Percentiles rank a stretch among this genome's conserved stretches.
Conservation (phyloP, 352 stramenopile genomes). For the Phytophthora syringae region DNA sequence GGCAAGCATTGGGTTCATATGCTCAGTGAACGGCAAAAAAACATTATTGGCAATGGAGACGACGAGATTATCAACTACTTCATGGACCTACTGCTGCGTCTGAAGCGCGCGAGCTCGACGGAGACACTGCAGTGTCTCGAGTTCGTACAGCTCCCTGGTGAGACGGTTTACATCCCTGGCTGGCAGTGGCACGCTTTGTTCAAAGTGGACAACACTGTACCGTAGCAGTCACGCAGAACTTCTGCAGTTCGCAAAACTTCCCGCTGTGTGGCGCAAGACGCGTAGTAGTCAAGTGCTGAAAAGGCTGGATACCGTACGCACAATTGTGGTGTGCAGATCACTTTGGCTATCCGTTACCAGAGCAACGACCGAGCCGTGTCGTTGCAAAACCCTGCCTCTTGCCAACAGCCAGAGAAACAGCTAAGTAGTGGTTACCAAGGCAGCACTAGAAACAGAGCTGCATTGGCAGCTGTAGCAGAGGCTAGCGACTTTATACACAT, state of each 20-base stretch:
- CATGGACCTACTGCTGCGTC: slow-evolving; percentile 91
- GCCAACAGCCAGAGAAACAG: too few relatives aligned
- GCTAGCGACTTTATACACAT: too few relatives aligned
- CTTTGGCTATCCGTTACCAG: too few relatives aligned
- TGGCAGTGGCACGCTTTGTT: slow-evolving; percentile 95
- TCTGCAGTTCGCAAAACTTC: slow-evolving; percentile 92
- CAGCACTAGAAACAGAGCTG: too few relatives aligned
- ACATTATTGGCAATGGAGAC: slow-evolving; percentile 88
- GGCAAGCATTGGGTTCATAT: slow-evolving; percentile 96
- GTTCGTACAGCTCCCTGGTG: slow-evolving; percentile 89
- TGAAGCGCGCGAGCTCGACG: slow-evolving; percentile 78
- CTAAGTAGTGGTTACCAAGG: too few relatives aligned
- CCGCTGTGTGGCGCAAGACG: slow-evolving; percentile 87
- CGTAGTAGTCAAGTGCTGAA: slow-evolving; percentile 91
- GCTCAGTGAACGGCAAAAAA: slow-evolving; percentile 80
- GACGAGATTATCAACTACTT: slow-evolving; percentile 94
- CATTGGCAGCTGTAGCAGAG: too few relatives aligned
- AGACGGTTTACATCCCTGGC: slow-evolving; percentile 93
- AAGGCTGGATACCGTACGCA: slow-evolving; percentile 82
- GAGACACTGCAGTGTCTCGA: slow-evolving; percentile 81
- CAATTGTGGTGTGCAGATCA: too few relatives aligned
- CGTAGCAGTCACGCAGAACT: slow-evolving; percentile 96
- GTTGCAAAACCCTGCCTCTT: too few relatives aligned
- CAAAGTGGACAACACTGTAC: slow-evolving; percentile 91
- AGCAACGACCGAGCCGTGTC: too few relatives aligned